Evolutionary conservation across 495 filamentous ascomycete genomes (phyloP), one percentile per base, ranked within the genome.

Genomic region (Cairneyella variabilis): DNA sequence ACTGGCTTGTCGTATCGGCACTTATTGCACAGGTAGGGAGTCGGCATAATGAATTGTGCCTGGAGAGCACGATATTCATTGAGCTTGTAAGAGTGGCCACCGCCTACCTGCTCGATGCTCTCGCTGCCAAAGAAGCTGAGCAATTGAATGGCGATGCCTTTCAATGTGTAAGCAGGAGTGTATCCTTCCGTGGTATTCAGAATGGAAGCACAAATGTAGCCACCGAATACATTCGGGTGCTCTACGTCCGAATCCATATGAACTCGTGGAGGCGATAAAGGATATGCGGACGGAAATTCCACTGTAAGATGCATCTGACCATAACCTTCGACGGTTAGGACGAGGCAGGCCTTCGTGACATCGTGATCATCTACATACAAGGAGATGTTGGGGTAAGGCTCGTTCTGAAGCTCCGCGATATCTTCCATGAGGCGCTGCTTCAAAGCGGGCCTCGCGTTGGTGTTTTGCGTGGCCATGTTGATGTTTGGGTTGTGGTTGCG

Each of bases 81-180:
- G 4, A 61, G 50, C 23, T 54, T 26, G 9, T 54, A 20, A 20
- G 14, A 18, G 20, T 46, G 14, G 8, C 27, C 43, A 32, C 58
- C 58, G 22, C 51, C 44, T 7, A 64, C 61, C 46, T 78, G 73
- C 48, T 77, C 75, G 16, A 78, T 30, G 38, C 51, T 64, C 56
- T 77, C 72, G 54, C 78, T 75, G 56, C 75, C 69, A 69, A 84
- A 75, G 71, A 85, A 79, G 69, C 76, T 83, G 60, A 85, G 71
- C 34, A 79, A 60, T 61, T 83, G 75, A 50, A 79, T 72, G 39
- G 65, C 64, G 53, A 76, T 74, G 21, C 71, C 68, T 57, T 73
- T 75, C 25, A 77, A 67, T 1, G 76, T 77, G 45, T 77, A 79
- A 21, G 76, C 76, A 3, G 69, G 71, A 1, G 75, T 77, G 41